A percentile compares a stretch with the other conserved stretches of the same genome.
Conservation (phyloP, 2,329 filamentous ascomycete species). For the Trichothecium roseum region DNA sequence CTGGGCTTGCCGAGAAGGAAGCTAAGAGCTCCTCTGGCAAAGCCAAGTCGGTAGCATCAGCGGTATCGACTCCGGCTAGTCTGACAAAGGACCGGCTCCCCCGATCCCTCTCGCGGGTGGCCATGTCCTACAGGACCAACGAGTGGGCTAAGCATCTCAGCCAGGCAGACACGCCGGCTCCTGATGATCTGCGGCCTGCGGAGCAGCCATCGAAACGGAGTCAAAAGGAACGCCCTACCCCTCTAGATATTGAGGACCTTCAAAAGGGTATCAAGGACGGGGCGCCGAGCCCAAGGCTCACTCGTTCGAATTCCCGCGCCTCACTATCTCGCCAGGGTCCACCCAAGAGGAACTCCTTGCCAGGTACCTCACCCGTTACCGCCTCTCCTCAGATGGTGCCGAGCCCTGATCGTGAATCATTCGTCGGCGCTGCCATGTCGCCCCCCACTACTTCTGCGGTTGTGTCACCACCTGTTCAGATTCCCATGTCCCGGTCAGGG, state of each 20-base stretch:
- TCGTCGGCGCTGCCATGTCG: no score
- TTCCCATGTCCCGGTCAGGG: slow-evolving; percentile 7
- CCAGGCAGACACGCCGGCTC: slow-evolving; percentile 61
- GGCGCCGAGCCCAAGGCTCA: slow-evolving; percentile 20
- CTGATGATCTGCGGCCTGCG: slow-evolving; percentile 47
- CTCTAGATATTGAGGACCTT: slow-evolving; percentile 54
- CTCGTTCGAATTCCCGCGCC: slow-evolving; percentile 17
- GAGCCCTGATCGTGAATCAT: not conserved
- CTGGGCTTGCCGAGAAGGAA: slow-evolving; percentile 4
- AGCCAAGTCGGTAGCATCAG: slow-evolving; percentile 29
- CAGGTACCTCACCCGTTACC: not conserved
- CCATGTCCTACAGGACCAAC: slow-evolving; percentile 78
- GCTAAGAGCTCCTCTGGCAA: slow-evolving; percentile 15
- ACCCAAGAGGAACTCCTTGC: not conserved
- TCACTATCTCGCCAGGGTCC: slow-evolving; percentile 7
- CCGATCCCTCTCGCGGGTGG: slow-evolving; percentile 61
- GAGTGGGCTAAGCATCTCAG: slow-evolving; percentile 92
- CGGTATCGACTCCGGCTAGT: slow-evolving; percentile 29
- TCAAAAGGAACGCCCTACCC: slow-evolving; percentile 41
- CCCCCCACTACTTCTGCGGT: not conserved
- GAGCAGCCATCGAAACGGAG: slow-evolving; percentile 14
- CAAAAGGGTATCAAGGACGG: slow-evolving; percentile 51
- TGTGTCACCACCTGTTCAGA: not conserved
- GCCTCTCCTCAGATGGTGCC: not conserved
- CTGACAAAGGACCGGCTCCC: slow-evolving; percentile 56